Evolutionary conservation across 1,284 basidiomycete species (phyloP).

Genomic region (Kwoniella shivajii): DNA sequence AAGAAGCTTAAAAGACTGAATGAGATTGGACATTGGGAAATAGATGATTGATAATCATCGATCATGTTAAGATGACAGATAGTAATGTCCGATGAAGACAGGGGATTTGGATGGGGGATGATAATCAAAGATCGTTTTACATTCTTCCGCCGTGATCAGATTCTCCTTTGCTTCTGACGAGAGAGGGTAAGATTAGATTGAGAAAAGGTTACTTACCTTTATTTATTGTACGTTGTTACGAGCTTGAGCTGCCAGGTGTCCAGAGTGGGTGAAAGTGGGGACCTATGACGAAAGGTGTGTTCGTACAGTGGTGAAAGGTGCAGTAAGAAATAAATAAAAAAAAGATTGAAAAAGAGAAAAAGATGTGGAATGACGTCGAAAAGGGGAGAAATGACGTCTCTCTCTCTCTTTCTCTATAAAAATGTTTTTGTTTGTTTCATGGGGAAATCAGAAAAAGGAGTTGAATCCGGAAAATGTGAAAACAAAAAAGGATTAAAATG

Average conservation of each 20-base stretch:
- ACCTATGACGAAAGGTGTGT: slow-evolving; percentile 7
- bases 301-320: background rate
- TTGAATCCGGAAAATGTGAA: background rate
- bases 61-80: background rate
- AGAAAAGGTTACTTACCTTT: background rate
- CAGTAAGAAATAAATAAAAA: background rate
- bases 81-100: background rate
- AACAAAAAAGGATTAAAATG: background rate
- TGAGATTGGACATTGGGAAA: too few species aligned
- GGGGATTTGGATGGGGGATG: background rate
- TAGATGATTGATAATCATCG: background rate
- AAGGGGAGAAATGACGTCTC: slow-evolving; percentile 8
- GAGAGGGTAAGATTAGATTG: background rate
- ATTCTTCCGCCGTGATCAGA: background rate
- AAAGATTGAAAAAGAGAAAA: background rate
- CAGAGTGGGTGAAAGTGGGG: background rate
- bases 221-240: too few species aligned
- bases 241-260: too few species aligned
- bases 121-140: background rate
- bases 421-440: background rate
- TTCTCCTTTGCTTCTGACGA: background rate
- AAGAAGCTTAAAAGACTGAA: background rate
- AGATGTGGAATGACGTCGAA: slow-evolving; percentile 16
- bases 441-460: background rate
- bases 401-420: background rate